A percentile compares a stretch with the other conserved stretches of the same genome.
Evolutionary conservation across 179 eudicot species (phyloP).

Genomic region (Spinacia oleracea): DNA sequence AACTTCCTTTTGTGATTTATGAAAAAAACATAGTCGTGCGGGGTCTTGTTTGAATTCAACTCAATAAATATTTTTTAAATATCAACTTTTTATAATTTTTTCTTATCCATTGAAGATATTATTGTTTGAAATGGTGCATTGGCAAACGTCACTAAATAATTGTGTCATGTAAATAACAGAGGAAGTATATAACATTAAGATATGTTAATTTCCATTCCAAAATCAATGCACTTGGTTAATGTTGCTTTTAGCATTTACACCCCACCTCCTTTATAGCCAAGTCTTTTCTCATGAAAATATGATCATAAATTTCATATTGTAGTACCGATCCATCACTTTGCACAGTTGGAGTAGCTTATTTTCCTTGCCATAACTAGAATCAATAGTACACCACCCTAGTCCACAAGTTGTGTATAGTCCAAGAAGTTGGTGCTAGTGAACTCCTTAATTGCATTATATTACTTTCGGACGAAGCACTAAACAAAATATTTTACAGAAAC

Average conservation of each 20-base stretch:
- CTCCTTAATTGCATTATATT: background rate
- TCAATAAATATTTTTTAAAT: too few species aligned
- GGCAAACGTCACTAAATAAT: too few species aligned
- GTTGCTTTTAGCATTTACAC: background rate
- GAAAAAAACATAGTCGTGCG: too few species aligned
- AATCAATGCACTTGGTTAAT: background rate
- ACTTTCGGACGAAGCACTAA: too few species aligned
- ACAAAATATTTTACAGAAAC: too few species aligned
- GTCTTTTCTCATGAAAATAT: constrained; percentile 4
- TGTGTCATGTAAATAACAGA: too few species aligned
- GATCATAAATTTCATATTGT: background rate
- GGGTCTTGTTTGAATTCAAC: too few species aligned
- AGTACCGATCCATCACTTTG: background rate
- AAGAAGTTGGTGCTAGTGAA: background rate
- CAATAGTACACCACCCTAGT: background rate
- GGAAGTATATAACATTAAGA: too few species aligned
- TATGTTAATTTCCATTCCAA: background rate
- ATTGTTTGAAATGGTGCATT: too few species aligned
- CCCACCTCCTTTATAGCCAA: background rate
- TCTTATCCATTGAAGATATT: too few species aligned
- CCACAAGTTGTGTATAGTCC: background rate
- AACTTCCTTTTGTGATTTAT: too few species aligned
- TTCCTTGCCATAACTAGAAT: background rate
- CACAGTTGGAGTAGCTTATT: background rate
- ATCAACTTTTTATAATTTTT: too few species aligned